phyloP scores from a whole-genome alignment of 2,329 filamentous ascomycete species.

The Bimuria novae-zelandiae region DNA sequence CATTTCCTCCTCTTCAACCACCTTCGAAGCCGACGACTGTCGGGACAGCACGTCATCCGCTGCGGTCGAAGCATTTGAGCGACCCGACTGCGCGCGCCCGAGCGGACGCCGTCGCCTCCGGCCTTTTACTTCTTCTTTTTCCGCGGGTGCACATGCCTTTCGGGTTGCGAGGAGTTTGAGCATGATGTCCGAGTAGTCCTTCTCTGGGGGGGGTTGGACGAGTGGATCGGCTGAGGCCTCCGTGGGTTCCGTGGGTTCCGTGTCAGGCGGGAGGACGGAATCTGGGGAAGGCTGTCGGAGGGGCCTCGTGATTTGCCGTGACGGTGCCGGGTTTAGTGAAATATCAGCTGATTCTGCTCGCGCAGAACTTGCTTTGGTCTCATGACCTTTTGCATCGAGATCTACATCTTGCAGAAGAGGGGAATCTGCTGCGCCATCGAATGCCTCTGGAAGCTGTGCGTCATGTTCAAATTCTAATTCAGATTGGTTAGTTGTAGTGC shows the following conservation, averaged over 20 bases:
- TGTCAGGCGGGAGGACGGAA: constrained; percentile 29
- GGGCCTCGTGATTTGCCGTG: constrained; percentile 15
- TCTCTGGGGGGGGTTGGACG: constrained; percentile 21
- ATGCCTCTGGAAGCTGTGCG: constrained; percentile 15
- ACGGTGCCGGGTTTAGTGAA: constrained; percentile 24
- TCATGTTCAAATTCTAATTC: constrained; percentile 13
- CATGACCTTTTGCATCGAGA: constrained; percentile 26
- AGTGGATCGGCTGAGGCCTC: constrained; percentile 9
- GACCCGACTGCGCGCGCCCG: constrained; percentile 38
- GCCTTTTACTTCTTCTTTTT: constrained; percentile 26
- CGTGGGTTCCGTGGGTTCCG: constrained; percentile 20
- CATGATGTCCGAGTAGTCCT: constrained; percentile 39
- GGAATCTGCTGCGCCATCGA: constrained; percentile 28
- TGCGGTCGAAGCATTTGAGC: constrained; percentile 34
- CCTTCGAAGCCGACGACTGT: constrained; percentile 23
- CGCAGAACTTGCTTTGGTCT: constrained; percentile 16
- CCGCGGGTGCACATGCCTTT: constrained; percentile 25
- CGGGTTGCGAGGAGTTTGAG: constrained; percentile 37
- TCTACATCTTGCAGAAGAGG: constrained; percentile 35
- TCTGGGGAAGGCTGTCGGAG: constrained; percentile 28
- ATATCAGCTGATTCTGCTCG: constrained; percentile 27
- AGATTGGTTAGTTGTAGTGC: constrained; percentile 14
- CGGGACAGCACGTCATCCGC: constrained; percentile 18
- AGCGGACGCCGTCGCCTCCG: constrained; percentile 31
- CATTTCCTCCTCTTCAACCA: constrained; percentile 23